A percentile compares a stretch with the other conserved stretches of the same genome.
Evolutionary conservation across 441 rosid genomes (phyloP).

Genomic region (Adansonia grandidieri): DNA sequence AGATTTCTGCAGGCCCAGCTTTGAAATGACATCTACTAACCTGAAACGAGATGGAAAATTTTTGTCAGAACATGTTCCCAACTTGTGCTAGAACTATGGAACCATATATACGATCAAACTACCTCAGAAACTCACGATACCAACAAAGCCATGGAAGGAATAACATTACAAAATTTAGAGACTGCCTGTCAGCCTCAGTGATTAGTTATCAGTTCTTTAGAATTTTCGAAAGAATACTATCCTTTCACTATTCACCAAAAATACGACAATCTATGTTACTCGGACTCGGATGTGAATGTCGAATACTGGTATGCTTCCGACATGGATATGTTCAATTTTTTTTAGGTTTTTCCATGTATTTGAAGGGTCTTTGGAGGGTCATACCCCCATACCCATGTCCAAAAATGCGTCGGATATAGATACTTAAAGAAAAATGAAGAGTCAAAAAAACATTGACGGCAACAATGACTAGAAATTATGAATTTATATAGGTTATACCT

Average conservation of each 20-base stretch:
- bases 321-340: too few relatives aligned
- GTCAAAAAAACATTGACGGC: too few relatives aligned
- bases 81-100: background rate
- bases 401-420: too few relatives aligned
- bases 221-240: background rate
- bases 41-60: slow-evolving; percentile 42
- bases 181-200: slow-evolving; percentile 1
- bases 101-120: background rate
- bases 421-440: too few relatives aligned
- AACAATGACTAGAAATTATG: background rate
- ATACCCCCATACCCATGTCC: too few relatives aligned
- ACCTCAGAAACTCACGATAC: background rate
- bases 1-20: slow-evolving; percentile 65
- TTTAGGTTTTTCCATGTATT: too few relatives aligned
- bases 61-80: background rate
- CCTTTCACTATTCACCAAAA: background rate
- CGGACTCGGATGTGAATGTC: too few relatives aligned
- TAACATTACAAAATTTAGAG: background rate
- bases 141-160: background rate
- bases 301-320: too few relatives aligned
- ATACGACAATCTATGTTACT: background rate
- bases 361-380: too few relatives aligned
- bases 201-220: background rate
- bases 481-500: slow-evolving; percentile 43
- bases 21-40: slow-evolving; percentile 78